Evolutionary conservation across 2,329 filamentous ascomycete genomes (phyloP).

Genomic region (Penicillium hesseltinei): DNA sequence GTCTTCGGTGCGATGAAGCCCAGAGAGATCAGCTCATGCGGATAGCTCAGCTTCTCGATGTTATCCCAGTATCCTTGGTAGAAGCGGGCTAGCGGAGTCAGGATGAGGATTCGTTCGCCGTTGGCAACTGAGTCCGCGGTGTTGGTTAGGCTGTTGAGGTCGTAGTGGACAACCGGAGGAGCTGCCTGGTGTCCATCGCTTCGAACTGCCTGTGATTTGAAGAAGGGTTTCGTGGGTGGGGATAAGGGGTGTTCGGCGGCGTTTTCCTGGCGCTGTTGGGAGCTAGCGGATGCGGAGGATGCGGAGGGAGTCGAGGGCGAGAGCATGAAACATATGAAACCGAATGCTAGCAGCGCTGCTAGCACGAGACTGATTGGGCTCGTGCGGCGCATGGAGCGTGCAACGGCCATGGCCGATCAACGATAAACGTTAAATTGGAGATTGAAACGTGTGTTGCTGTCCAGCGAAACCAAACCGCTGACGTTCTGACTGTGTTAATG

Average conservation of each 20-base stretch:
- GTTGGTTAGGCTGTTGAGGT: slow-evolving; percentile 91
- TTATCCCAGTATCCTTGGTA: slow-evolving; percentile 97
- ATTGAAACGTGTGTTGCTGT: slow-evolving; percentile 13
- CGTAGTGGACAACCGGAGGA: slow-evolving; percentile 86
- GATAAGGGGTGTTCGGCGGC: slow-evolving; percentile 69
- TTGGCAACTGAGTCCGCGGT: slow-evolving; percentile 73
- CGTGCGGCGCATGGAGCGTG: slow-evolving; percentile 72
- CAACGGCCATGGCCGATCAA: slow-evolving; percentile 50
- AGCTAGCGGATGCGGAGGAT: slow-evolving; percentile 47
- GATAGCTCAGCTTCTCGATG: slow-evolving; percentile 76
- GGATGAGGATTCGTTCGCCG: slow-evolving; percentile 80
- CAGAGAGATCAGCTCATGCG: slow-evolving; percentile 89
- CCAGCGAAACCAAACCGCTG: slow-evolving; percentile 8
- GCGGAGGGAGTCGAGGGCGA: slow-evolving; percentile 50
- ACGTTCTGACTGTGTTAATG: neutral
- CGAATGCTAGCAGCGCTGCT: slow-evolving; percentile 68
- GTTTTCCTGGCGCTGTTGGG: slow-evolving; percentile 52
- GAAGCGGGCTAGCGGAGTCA: slow-evolving; percentile 90
- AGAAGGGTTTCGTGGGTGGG: slow-evolving; percentile 71
- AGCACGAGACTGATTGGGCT: slow-evolving; percentile 74
- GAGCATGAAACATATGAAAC: slow-evolving; percentile 59
- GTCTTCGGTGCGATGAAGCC: slow-evolving; percentile 96
- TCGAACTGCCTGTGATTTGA: slow-evolving; percentile 57
- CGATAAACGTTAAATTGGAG: slow-evolving; percentile 10
- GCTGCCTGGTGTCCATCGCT: slow-evolving; percentile 56